phyloP scores from a whole-genome alignment of 73 alveolate genomes.

The Symbiodinium pilosum region DNA sequence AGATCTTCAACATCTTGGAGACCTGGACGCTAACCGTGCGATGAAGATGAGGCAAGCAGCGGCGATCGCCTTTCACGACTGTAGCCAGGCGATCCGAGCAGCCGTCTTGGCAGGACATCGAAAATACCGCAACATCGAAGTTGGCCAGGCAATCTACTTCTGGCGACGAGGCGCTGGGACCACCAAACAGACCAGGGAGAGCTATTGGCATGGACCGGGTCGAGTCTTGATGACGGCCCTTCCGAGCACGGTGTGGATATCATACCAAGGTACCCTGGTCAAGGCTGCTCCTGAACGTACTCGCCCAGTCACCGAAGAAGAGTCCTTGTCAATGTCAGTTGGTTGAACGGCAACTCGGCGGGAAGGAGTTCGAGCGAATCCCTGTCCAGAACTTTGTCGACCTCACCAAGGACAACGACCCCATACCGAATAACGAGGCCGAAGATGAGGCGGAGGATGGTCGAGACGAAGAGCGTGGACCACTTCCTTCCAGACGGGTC shows the following conservation, averaged over 20 bases:
- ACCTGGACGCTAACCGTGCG: too few species aligned
- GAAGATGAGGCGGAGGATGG: neutral
- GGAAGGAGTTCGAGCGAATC: neutral
- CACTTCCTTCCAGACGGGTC: neutral
- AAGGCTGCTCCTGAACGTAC: neutral
- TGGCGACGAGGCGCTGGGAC: too few species aligned
- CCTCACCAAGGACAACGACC: neutral
- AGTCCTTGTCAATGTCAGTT: neutral
- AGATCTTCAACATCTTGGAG: too few species aligned
- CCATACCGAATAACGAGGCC: neutral
- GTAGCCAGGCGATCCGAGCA: too few species aligned
- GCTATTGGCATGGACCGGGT: slow-evolving; percentile 32
- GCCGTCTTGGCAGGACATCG: too few species aligned
- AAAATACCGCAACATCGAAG: too few species aligned
- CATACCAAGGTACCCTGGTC: neutral
- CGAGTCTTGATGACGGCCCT: neutral
- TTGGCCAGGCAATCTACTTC: too few species aligned
- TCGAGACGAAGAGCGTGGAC: neutral
- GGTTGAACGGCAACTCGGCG: neutral
- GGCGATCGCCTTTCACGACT: too few species aligned
- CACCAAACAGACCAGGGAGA: neutral
- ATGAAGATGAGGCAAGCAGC: too few species aligned
- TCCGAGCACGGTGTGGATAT: neutral
- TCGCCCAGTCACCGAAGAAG: neutral
- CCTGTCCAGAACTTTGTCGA: neutral